phyloP scores from a whole-genome alignment of 2,329 filamentous ascomycete species.

The Fusarium coicis region DNA sequence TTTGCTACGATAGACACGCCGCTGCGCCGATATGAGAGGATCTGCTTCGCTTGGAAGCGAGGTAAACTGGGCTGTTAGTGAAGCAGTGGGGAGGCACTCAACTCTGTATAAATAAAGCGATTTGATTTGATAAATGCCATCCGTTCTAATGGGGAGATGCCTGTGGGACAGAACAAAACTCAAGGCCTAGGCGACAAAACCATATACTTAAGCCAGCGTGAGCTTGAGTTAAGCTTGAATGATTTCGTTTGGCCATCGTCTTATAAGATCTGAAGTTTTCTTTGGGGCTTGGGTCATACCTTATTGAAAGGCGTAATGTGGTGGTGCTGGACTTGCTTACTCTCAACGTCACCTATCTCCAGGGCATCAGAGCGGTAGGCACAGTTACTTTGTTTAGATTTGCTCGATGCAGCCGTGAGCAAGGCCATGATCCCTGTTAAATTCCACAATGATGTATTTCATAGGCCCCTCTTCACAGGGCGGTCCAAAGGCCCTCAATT shows the following conservation, averaged over 20 bases:
- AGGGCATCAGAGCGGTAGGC: background rate
- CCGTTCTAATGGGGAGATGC: background rate
- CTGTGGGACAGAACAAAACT: background rate
- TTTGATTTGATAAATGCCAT: slow-evolving; percentile 42
- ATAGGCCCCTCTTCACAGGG: slow-evolving; percentile 27
- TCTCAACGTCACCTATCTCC: slow-evolving; percentile 23
- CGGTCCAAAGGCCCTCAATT: slow-evolving; percentile 26
- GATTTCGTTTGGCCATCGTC: background rate
- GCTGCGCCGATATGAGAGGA: slow-evolving; percentile 23
- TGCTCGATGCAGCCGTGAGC: slow-evolving; percentile 24
- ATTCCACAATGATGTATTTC: slow-evolving; percentile 34
- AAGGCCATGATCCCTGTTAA: slow-evolving; percentile 31
- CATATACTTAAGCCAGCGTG: background rate
- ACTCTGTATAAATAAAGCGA: slow-evolving; percentile 47
- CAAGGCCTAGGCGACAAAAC: background rate
- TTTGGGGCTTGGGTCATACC: background rate
- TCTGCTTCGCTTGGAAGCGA: slow-evolving; percentile 16
- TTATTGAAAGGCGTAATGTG: slow-evolving; percentile 2
- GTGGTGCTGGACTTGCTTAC: slow-evolving; percentile 14
- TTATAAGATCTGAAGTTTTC: background rate
- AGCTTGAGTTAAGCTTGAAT: background rate
- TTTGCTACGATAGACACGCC: slow-evolving; percentile 40
- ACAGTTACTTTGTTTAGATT: slow-evolving; percentile 10
- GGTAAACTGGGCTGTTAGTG: slow-evolving; percentile 9
- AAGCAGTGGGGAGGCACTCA: slow-evolving; percentile 39